Evolutionary conservation across 345 rosid species (phyloP), one percentile per base, ranked within the genome.

Genomic region (Populus alba): DNA sequence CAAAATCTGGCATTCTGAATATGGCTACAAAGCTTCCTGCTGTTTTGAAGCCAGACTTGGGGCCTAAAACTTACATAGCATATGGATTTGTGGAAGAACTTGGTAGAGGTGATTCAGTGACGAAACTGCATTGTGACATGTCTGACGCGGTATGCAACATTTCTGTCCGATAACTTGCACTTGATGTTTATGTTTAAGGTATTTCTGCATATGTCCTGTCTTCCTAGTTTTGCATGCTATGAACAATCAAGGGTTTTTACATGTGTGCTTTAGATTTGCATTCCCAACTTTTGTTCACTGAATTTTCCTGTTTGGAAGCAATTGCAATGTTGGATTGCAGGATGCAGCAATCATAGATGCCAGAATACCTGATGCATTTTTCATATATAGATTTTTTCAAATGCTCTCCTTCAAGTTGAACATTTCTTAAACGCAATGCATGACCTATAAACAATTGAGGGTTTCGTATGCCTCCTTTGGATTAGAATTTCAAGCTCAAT

Each of bases 51-150:
- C 93, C 93, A 22, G 93, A 90, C 66, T 71, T 90, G 89, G 93
- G 93, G 57, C 91, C 93, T 29, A 90, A 90, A 82, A 83, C 89
- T 22, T 90, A 88, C 79, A 90, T 90, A 33, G 93, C 89, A 8
- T 88, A 90, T 76, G 90, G 90, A 33, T 63, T 74, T 78, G 31
- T 59, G 7, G 71, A 80, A 75, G 90, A 88, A 82, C 93, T 88
- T 77, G 91, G 90, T 18, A 72, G 91, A 68, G 93, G 89, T 38
- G 91, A 88, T 83, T 90, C 91, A 17, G 90, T 86, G 74, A 88
- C 90, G 3, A 88, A 88, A 66, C 89, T 90, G 37, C 90, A 86
- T 45, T 84, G 90, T 61, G 90, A 89, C 79, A 83, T 87, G 51
- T 87, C 90, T 81, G 91, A 90, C 77, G 92, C 91, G 87, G 89